Percentiles rank a stretch among this genome's conserved stretches.
phyloP scores from a whole-genome alignment of 768 basidiomycete genomes.

The Lanmaoa pseudosensibilis region DNA sequence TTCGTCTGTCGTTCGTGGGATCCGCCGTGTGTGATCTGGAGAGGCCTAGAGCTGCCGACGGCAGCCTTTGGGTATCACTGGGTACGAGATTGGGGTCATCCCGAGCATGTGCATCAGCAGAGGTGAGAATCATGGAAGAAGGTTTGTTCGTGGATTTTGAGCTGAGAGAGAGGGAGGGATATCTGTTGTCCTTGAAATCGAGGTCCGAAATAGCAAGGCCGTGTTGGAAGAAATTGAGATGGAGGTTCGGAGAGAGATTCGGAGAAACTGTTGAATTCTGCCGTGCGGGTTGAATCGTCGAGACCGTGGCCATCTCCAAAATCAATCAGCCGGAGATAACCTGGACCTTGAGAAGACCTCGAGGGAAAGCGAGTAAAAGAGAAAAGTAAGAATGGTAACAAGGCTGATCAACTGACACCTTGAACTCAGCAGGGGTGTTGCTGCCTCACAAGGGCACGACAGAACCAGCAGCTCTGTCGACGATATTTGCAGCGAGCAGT shows the following conservation, averaged over 20 bases:
- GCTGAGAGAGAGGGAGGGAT: conserved; percentile 39
- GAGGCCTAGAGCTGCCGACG: conserved; percentile 12
- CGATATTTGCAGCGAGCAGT: neutral
- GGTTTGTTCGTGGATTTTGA: conserved; percentile 24
- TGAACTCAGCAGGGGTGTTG: neutral
- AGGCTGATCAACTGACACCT: conserved; percentile 3
- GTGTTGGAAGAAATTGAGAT: conserved; percentile 49
- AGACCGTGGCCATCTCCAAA: conserved; percentile 45
- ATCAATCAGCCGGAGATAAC: conserved; percentile 24
- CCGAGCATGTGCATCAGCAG: conserved; percentile 31
- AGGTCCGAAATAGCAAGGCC: conserved; percentile 56
- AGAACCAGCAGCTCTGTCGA: neutral
- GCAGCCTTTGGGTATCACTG: conserved; percentile 13
- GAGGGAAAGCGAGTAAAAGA: conserved; percentile 11
- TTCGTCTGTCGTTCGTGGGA: conserved; percentile 24
- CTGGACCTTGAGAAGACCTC: conserved; percentile 14
- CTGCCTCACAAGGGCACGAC: neutral
- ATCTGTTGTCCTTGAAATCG: conserved; percentile 64
- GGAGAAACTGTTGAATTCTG: conserved; percentile 37
- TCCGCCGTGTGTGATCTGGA: conserved; percentile 17
- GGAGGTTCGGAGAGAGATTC: conserved; percentile 34
- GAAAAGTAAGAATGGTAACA: conserved; percentile 6
- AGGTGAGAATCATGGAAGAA: conserved; percentile 32
- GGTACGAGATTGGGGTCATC: conserved; percentile 10
- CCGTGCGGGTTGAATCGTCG: conserved; percentile 48